These are phyloP conservation scores for Deinandra increscens DNA, from an alignment of 129 eudicot species.

Conservation along the genomic window DNA sequence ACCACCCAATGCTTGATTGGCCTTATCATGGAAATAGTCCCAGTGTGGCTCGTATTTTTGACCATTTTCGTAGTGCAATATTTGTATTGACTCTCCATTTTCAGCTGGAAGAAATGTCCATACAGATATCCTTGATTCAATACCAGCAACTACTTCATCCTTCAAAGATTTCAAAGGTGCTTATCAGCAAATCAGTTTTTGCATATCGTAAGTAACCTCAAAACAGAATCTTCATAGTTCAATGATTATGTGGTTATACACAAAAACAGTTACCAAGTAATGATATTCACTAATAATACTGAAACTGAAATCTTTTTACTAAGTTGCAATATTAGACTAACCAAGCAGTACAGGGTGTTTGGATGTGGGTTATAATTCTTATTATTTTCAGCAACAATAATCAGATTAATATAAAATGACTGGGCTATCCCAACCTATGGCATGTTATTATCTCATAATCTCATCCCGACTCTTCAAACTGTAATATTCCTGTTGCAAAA, in stretches of 20 bases:
- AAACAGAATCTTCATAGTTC: slow-evolving; percentile 1
- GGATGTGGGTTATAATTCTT: background rate
- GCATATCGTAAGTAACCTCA: slow-evolving; percentile 1
- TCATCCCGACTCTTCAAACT: background rate
- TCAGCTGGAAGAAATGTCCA: slow-evolving; percentile 80
- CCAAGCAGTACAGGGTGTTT: background rate
- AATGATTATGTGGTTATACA: background rate
- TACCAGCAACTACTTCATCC: slow-evolving; percentile 60
- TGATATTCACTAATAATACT: background rate
- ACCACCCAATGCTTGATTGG: slow-evolving; percentile 73
- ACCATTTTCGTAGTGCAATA: slow-evolving; percentile 59
- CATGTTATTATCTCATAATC: background rate
- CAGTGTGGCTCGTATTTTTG: slow-evolving; percentile 29
- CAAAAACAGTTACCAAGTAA: background rate
- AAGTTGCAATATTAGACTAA: background rate
- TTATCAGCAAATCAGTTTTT: slow-evolving; percentile 16
- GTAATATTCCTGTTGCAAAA: background rate
- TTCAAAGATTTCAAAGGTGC: slow-evolving; percentile 12
- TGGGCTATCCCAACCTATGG: background rate
- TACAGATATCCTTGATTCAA: slow-evolving; percentile 70
- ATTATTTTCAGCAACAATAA: background rate
- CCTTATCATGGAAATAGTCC: slow-evolving; percentile 62
- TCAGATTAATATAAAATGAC: background rate
- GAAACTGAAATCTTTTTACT: background rate
- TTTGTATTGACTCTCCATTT: slow-evolving; percentile 78